Percentiles rank a stretch among this genome's conserved stretches.
These are phyloP conservation scores for Tarenaya hassleriana DNA, from an alignment of 345 rosid species.

Conservation along the genomic window DNA sequence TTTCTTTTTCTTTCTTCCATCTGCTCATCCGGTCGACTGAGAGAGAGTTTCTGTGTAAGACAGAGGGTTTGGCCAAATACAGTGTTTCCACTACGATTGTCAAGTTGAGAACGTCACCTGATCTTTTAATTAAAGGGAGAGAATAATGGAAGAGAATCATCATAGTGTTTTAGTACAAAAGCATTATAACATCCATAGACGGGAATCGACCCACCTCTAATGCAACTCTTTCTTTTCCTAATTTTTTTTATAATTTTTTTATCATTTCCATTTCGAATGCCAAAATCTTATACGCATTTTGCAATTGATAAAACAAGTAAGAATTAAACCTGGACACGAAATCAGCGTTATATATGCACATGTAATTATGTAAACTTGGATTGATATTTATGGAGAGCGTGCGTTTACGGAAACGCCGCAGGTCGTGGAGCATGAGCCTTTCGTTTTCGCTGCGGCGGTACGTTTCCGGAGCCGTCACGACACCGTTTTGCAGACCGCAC, in stretches of 20 bases:
- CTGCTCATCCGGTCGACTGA: too few species aligned
- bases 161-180: neutral
- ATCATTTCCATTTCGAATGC: too few species aligned
- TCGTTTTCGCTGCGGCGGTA: conserved; percentile 15
- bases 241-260: too few species aligned
- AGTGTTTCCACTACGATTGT: conserved; percentile 14
- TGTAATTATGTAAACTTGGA: neutral
- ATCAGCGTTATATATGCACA: neutral
- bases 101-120: conserved; percentile 17
- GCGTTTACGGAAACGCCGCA: conserved; percentile 9
- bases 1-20: too few species aligned
- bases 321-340: too few species aligned
- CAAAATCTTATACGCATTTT: too few species aligned
- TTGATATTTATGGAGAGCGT: conserved; percentile 24
- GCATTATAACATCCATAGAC: too few species aligned
- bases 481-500: conserved; percentile 16
- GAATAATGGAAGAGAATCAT: conserved; percentile 1
- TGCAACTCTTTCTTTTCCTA: too few species aligned
- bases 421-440: too few species aligned
- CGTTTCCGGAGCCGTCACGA: conserved; percentile 30
- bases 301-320: too few species aligned
- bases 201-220: too few species aligned
- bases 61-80: neutral
- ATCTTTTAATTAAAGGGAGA: neutral
- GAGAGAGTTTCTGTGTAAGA: too few species aligned